Conservation (phyloP, 108 stramenopile species). For the Seminavis robusta region DNA sequence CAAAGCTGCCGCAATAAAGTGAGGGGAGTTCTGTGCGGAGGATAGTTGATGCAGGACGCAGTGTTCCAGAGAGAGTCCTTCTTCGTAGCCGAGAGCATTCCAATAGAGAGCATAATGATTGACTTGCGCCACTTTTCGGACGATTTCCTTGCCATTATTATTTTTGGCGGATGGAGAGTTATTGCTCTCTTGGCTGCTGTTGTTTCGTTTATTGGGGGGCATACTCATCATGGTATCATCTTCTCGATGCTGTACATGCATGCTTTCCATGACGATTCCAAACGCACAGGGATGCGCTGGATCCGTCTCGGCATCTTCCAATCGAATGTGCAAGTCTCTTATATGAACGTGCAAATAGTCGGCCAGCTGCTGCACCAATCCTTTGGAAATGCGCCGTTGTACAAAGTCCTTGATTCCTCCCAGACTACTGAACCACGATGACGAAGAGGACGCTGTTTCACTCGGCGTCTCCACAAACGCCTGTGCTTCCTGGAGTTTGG, state of each 20-base stretch:
- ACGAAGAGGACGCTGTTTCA: slow-evolving; percentile 5
- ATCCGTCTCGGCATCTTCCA: slow-evolving; percentile 59
- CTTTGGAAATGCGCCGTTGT: slow-evolving; percentile 40
- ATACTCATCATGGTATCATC: slow-evolving; percentile 7
- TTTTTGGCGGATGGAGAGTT: background rate
- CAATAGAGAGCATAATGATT: slow-evolving; percentile 66
- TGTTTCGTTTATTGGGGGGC: too few relatives aligned
- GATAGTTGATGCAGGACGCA: slow-evolving; percentile 31
- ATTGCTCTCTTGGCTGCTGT: background rate
- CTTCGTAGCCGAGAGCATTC: slow-evolving; percentile 40
- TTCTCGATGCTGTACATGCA: slow-evolving; percentile 57
- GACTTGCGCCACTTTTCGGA: slow-evolving; percentile 53
- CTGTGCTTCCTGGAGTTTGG: slow-evolving; percentile 17
- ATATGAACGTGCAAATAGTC: slow-evolving; percentile 64
- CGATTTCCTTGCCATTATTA: slow-evolving; percentile 5
- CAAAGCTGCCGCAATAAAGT: slow-evolving; percentile 23
- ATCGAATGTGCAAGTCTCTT: slow-evolving; percentile 57
- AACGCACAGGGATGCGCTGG: slow-evolving; percentile 41
- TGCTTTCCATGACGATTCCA: slow-evolving; percentile 63
- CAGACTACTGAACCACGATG: slow-evolving; percentile 3
- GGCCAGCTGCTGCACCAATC: slow-evolving; percentile 44
- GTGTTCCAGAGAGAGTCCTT: slow-evolving; percentile 26
- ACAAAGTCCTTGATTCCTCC: background rate
- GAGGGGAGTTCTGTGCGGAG: too few relatives aligned
- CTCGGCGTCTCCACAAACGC: background rate